Evolutionary conservation across 2,329 filamentous ascomycete genomes (phyloP), one percentile per base, ranked within the genome.

Genomic region (Botrytis fabae): DNA sequence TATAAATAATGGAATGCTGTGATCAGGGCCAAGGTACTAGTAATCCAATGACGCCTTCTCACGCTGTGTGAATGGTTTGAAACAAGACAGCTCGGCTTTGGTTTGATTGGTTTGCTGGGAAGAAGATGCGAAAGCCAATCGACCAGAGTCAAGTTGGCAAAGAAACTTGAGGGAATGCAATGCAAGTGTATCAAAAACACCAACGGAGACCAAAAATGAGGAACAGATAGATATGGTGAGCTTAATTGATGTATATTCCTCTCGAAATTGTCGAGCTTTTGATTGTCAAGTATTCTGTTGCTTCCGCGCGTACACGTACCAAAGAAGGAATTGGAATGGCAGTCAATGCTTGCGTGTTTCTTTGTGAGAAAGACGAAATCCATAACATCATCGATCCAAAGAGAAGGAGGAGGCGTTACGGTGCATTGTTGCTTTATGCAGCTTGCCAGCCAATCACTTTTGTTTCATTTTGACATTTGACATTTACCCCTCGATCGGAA

Each of bases 401-500:
- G 38, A 61, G 25, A 22, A 42, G 48, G 38, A 61, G 25, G 28
- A 42, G 48, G 66, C 66, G 66, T 69, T 63, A 20, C 44, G 51
- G 6, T 61, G 48, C 42, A 44, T 35, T 60, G 59, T n/a, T 62
- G 28, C 20, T 59, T 59, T 48, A 71, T 66, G 70, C 70, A 71
- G 35, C 20, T 59, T 54, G 6, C 40, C 51, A 61, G 28, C 70
- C 70, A 72, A 72, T 72, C 51, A 72, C 25, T 42, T 4, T 22
- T 7, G 18, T 66, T 66, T 59, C 69, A 40, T 42, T 42, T 54
- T n/a, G 48, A 42, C 40, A 42, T 42, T 73, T 40, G 48, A 25
- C 25, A 73, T 63, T 65, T 72, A 74, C 75, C 74, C 75, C 75
- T 76, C 75, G 61, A 70, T 73, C 75, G 75, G 75, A 57, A 46